phyloP scores from a whole-genome alignment of 176 grass and related monocot genomes.

The Ampelocalamus luodianensis region DNA sequence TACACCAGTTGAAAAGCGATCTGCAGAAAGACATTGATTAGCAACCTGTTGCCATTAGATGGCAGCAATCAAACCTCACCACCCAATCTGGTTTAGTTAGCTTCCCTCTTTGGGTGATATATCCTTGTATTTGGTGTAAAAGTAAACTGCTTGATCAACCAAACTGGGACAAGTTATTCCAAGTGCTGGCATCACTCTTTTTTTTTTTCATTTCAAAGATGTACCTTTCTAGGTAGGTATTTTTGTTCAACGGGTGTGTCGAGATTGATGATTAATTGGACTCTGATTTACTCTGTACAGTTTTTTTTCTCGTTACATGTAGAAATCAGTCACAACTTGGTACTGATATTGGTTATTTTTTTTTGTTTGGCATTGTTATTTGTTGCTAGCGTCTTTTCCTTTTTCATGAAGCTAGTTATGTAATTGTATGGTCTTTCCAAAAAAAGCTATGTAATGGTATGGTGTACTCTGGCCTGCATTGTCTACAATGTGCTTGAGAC shows the following conservation, averaged over 20 bases:
- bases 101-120: not conserved
- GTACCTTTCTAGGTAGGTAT: not conserved
- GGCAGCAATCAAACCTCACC: not conserved
- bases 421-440: no score
- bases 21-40: not conserved
- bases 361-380: no score
- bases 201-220: not conserved
- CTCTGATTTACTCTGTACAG: not conserved
- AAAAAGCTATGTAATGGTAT: no score
- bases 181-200: not conserved
- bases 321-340: not conserved
- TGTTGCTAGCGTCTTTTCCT: no score
- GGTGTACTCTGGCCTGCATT: no score
- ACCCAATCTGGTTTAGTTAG: not conserved
- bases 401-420: no score
- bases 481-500: no score
- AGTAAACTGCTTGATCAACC: conserved; percentile 20
- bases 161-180: not conserved
- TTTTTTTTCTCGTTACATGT: not conserved
- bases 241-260: no score
- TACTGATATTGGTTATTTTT: not conserved
- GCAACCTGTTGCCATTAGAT: not conserved
- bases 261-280: not conserved
- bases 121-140: conserved; percentile 16
- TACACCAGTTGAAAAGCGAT: not conserved